Conservation (phyloP, 1,139 yeast species). For the Geotrichum bryndzae region DNA sequence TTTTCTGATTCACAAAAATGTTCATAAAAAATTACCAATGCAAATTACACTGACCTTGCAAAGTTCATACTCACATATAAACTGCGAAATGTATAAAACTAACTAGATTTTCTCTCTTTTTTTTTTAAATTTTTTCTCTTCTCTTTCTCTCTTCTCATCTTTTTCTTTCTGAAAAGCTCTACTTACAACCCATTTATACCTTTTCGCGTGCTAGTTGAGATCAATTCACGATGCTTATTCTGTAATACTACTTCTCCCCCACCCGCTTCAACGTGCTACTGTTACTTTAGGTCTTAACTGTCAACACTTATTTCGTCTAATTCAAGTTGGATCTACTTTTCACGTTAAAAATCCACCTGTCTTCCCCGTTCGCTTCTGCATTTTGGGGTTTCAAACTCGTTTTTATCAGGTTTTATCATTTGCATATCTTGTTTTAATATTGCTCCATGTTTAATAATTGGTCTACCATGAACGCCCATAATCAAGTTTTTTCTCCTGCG, state of each 20-base stretch:
- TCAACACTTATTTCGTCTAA: constrained; percentile 1
- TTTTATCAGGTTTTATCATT: background rate
- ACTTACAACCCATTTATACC: background rate
- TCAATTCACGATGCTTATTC: background rate
- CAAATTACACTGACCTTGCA: no score
- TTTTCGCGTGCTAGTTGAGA: background rate
- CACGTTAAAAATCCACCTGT: no score
- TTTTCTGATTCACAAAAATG: no score
- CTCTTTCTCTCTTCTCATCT: background rate
- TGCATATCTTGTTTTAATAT: background rate
- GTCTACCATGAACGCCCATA: background rate
- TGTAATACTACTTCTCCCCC: background rate
- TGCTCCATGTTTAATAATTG: background rate
- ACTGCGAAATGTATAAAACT: background rate
- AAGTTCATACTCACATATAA: no score
- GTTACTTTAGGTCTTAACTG: constrained; percentile 1
- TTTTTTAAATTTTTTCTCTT: background rate
- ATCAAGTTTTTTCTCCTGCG: background rate
- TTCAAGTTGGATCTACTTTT: background rate
- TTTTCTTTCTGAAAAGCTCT: background rate
- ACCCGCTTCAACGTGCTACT: background rate
- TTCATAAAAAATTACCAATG: no score
- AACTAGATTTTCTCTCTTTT: background rate
- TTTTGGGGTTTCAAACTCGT: background rate
- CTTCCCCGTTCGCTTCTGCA: no score